Evolutionary conservation across 2,329 filamentous ascomycete species (phyloP), one percentile per base, ranked within the genome.

Genomic region (Fusarium sp.): DNA sequence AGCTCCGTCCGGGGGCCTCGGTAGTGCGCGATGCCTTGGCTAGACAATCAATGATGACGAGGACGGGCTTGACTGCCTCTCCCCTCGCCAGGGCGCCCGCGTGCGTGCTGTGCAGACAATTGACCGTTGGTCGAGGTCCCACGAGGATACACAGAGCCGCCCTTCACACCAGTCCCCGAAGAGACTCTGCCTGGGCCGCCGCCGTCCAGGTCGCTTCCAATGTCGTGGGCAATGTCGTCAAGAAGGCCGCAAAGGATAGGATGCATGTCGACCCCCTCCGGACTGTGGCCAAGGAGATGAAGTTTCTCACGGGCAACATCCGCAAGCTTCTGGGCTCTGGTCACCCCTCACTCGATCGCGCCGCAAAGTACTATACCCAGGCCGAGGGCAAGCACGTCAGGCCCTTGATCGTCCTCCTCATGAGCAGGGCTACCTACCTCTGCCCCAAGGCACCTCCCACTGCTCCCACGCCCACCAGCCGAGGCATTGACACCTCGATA

Each of bases 321-420:
- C 90, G 94, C 70, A 94, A 97, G 81, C 88, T 98, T n/a, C 87
- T 98, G 18, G 96, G 96, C 7, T 98, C 95, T 0, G 96, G 96
- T 7, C 96, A 99, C 81, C 97, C 97, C 1, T 95, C 95, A 54
- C 89, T 99, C 69, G 97, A 98, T 81, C 95, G 94, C 47, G 96
- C 95, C 31, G 95, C 97, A 62, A 99, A 99, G 85, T 99, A 99
- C 87, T 99, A 99, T 83, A 98, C 97, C 25, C 94, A 96, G 79
- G 94, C 94, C 69, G 95, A 98, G 87, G 97, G 97, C 73, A 99
- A 99, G 86, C 97, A 98, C 84, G 92, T 99, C 77, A 92, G 97
- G 76, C 97, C 97, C 33, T 90, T 98, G 83, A 93, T 99, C 70
- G 95, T 99, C 33, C 90, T 99, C 71, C 91, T 99, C 79, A 98